Conservation (phyloP, 495 filamentous ascomycete genomes). For the Schizothecium vesticola region DNA sequence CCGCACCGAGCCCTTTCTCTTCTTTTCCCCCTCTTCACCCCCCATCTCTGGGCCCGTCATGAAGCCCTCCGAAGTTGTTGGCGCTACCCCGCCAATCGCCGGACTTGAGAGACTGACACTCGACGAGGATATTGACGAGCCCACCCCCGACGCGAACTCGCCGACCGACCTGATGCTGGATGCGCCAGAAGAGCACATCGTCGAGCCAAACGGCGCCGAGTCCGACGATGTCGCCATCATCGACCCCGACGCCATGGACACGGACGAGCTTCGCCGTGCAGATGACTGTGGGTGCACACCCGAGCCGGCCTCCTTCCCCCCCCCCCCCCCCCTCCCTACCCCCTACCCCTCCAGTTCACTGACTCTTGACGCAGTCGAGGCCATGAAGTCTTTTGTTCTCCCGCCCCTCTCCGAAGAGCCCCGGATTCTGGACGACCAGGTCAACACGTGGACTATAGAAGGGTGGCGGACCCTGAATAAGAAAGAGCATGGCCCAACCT, state of each 20-base stretch:
- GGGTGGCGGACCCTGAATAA: conserved; percentile 67
- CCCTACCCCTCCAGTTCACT: conserved; percentile 13
- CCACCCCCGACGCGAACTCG: conserved; percentile 26
- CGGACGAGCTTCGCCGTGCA: conserved; percentile 41
- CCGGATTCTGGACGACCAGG: conserved; percentile 69
- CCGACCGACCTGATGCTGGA: conserved; percentile 67
- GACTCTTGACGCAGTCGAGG: conserved; percentile 54
- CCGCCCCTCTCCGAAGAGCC: conserved; percentile 54
- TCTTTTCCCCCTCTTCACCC: neutral
- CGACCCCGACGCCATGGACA: conserved; percentile 53
- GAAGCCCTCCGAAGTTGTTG: neutral
- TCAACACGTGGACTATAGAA: conserved; percentile 80
- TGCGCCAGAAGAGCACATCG: conserved; percentile 61
- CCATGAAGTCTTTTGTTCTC: conserved; percentile 75
- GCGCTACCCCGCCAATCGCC: conserved; percentile 18
- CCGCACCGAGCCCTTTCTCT: neutral
- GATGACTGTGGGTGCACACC: conserved; percentile 61
- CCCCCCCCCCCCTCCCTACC: neutral
- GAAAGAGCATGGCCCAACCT: conserved; percentile 81
- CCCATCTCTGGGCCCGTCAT: neutral
- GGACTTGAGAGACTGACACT: conserved; percentile 26
- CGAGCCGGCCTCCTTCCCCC: neutral
- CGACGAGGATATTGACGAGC: conserved; percentile 32
- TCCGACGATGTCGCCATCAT: conserved; percentile 82
- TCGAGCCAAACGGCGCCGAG: conserved; percentile 58